phyloP scores from a whole-genome alignment of 2,329 filamentous ascomycete species.

The Colletotrichum kahawae region DNA sequence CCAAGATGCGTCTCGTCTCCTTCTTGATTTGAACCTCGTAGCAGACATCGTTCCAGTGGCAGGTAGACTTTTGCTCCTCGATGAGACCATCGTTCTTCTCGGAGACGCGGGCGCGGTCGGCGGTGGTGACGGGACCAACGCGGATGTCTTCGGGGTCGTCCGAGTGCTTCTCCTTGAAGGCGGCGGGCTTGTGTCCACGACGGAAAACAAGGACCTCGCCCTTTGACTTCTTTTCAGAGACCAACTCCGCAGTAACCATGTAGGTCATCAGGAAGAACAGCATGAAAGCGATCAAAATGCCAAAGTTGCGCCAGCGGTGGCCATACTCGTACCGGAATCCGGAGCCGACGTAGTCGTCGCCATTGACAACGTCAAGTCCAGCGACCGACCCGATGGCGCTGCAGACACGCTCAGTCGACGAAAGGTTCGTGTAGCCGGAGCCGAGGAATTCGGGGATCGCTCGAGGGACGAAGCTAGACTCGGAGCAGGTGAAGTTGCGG shows the following conservation, averaged over 20 bases:
- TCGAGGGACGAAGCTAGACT: conserved; percentile 47
- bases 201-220: conserved; percentile 79
- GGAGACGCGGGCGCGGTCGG: conserved; percentile 41
- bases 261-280: conserved; percentile 67
- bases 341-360: conserved; percentile 60
- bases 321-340: conserved; percentile 61
- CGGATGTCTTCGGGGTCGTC: conserved; percentile 61
- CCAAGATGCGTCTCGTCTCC: conserved; percentile 75
- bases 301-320: conserved; percentile 75
- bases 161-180: conserved; percentile 65
- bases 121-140: conserved; percentile 53
- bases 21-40: conserved; percentile 81
- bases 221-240: conserved; percentile 72
- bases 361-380: conserved; percentile 57
- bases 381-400: conserved; percentile 61
- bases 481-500: conserved; percentile 59
- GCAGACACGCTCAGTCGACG: conserved; percentile 55
- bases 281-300: conserved; percentile 70
- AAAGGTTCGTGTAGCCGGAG: conserved; percentile 39
- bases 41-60: conserved; percentile 86
- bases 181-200: conserved; percentile 66
- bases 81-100: conserved; percentile 48
- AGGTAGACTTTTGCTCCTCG: conserved; percentile 71
- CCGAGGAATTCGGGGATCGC: not conserved
- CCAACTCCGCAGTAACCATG: conserved; percentile 69